Conservation (phyloP, 2,329 filamentous ascomycete genomes). For the Truncatella angustata region DNA sequence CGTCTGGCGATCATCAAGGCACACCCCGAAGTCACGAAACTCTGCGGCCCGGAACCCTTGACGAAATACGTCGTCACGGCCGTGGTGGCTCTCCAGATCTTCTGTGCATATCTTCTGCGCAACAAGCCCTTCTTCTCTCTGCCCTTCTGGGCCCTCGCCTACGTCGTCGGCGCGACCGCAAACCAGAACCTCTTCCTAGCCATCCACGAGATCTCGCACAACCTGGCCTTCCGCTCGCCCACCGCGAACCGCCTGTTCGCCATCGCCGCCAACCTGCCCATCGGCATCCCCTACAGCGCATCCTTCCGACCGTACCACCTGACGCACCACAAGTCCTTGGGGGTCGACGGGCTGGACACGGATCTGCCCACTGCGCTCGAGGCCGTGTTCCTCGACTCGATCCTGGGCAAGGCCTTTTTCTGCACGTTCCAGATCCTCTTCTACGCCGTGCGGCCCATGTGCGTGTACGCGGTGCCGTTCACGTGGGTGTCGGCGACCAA, state of each 20-base stretch:
- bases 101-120: conserved; percentile 73
- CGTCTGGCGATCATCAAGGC: conserved; percentile 96
- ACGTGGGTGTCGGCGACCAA: conserved; percentile 84
- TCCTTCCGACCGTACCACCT: conserved; percentile 97
- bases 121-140: conserved; percentile 78
- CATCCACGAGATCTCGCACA: conserved; percentile 98
- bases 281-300: conserved; percentile 92
- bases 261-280: conserved; percentile 92
- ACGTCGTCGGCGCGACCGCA: conserved; percentile 87
- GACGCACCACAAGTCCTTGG: conserved; percentile 97
- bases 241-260: conserved; percentile 81
- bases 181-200: conserved; percentile 99
- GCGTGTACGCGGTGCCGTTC: conserved; percentile 85
- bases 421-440: conserved; percentile 99
- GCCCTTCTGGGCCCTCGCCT: conserved; percentile 83
- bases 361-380: conserved; percentile 92
- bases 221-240: conserved; percentile 84
- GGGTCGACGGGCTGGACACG: conserved; percentile 92
- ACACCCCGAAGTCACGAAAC: conserved; percentile 95
- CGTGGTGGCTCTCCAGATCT: conserved; percentile 80
- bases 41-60: conserved; percentile 92
- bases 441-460: conserved; percentile 94
- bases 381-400: conserved; percentile 88
- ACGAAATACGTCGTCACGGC: conserved; percentile 89
- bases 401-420: conserved; percentile 97